Evolutionary conservation across 2,329 filamentous ascomycete genomes (phyloP), one percentile per base, ranked within the genome.

Genomic region (Claviceps digitariae): DNA sequence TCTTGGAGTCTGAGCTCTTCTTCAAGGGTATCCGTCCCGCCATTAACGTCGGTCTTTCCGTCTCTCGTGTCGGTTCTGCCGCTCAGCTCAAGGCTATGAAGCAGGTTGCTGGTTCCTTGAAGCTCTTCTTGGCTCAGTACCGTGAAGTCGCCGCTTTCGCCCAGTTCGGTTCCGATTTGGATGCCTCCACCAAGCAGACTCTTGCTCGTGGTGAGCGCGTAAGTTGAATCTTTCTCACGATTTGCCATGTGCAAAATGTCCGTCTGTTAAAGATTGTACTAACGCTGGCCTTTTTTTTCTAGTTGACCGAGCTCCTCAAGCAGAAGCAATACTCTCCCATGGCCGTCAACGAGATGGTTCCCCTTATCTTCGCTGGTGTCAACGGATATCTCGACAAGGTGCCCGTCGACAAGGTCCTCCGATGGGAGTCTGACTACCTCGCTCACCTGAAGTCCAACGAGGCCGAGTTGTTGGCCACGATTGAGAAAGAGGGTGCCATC

Each of bases 51-150:
- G 93, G 93, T 93, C 88, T 98, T 66, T 98, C 93, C 68, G 93
- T 98, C 66, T 98, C 93, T 65, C 93, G 93, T 88, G 93, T 98
- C 85, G 93, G 93, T 73, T 98, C 93, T 69, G 89, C 93, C 73
- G 93, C 93, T 72, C 93, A 98, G 83, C 83, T 97, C 74, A 98
- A 97, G 88, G 90, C 93, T 78, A 98, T 98, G 93, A 98, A 98
- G 85, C 93, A 98, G 82, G 93, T 98, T 67, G 93, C 93, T 69
- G 93, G 93, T 83, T 97, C 91, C 64, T 82, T 98, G 71, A 98
- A 98, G 85, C 90, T 98, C 66, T 98, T 97, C 90, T 88, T 98
- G 87, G 93, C 93, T 67, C 93, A 98, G 81, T 98, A 98, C 84
- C 93, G 93, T 93, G 93, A 98, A 77, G 93, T 98, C 60, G 93